Evolutionary conservation across 1,139 yeast species (phyloP).

Genomic region (Lizanozyma gosingica): DNA sequence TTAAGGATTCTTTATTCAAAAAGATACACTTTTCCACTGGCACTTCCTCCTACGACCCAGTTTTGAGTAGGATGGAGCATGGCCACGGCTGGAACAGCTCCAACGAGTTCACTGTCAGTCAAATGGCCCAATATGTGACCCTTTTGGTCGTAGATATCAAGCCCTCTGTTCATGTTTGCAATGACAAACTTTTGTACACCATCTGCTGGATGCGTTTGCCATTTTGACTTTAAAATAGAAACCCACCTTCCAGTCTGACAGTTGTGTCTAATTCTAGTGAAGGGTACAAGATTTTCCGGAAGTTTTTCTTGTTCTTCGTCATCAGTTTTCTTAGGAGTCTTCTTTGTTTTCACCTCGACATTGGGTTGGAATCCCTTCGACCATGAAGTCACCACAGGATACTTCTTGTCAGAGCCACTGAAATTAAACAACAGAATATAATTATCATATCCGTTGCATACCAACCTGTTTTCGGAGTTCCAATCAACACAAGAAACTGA

Average conservation of each 20-base stretch:
- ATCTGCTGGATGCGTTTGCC: constrained; percentile 68
- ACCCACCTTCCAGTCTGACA: constrained; percentile 98
- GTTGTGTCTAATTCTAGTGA: constrained; percentile 64
- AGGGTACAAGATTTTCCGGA: constrained; percentile 39
- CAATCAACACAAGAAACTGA: constrained; percentile 85
- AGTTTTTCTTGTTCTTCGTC: constrained; percentile 11
- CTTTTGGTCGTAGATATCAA: constrained; percentile 68
- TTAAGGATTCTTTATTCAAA: constrained; percentile 27
- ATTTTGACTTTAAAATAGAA: constrained; percentile 74
- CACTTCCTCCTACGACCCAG: constrained; percentile 91
- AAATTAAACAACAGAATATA: constrained; percentile 45
- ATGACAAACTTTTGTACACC: constrained; percentile 77
- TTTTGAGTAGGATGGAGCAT: constrained; percentile 76
- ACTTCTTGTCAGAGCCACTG: constrained; percentile 35
- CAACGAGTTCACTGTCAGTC: constrained; percentile 43
- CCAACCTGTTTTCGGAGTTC: constrained; percentile 67
- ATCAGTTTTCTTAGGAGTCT: constrained; percentile 10
- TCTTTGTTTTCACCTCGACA: constrained; percentile 7
- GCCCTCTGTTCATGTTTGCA: constrained; percentile 84
- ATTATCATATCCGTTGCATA: constrained; percentile 91
- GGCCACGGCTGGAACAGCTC: constrained; percentile 89
- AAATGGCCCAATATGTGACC: constrained; percentile 77
- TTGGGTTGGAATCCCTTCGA: constrained; percentile 12
- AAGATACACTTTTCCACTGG: constrained; percentile 83
- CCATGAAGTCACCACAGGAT: constrained; percentile 20